Conservation (phyloP, 2,329 filamentous ascomycete genomes). For the Hypomyces perniciosus region DNA sequence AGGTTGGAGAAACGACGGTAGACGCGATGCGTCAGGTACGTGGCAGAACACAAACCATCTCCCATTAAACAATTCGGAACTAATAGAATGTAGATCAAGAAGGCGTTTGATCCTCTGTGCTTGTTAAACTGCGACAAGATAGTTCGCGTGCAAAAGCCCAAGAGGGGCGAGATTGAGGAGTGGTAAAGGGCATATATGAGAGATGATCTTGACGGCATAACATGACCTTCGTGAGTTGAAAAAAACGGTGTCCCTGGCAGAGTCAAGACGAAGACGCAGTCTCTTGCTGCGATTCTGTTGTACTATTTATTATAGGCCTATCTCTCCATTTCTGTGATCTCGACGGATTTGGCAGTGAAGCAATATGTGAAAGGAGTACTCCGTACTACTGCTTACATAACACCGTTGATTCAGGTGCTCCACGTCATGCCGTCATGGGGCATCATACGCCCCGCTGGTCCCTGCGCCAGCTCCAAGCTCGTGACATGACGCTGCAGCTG, state of each 20-base stretch:
- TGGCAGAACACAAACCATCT: slow-evolving; percentile 3
- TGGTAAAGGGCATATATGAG: slow-evolving; percentile 30
- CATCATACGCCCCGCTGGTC: slow-evolving; percentile 8
- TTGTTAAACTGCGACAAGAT: slow-evolving; percentile 66
- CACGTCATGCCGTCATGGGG: slow-evolving; percentile 13
- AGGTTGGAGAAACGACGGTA: slow-evolving; percentile 67
- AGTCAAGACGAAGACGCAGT: too few relatives aligned
- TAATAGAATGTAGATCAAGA: slow-evolving; percentile 57
- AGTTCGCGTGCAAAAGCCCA: slow-evolving; percentile 49
- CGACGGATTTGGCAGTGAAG: not conserved
- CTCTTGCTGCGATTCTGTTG: too few relatives aligned
- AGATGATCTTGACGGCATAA: not conserved
- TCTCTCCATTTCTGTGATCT: too few relatives aligned
- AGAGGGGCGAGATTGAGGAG: slow-evolving; percentile 36
- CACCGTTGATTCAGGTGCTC: slow-evolving; percentile 2
- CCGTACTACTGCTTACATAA: slow-evolving; percentile 9
- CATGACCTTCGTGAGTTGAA: not conserved
- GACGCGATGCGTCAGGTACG: slow-evolving; percentile 75
- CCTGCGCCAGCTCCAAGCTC: slow-evolving; percentile 13
- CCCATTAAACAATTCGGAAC: not conserved
- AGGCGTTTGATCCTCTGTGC: slow-evolving; percentile 70
- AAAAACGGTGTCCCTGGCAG: too few relatives aligned
- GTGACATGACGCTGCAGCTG: slow-evolving; percentile 7
- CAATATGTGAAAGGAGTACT: not conserved
- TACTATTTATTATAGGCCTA: too few relatives aligned